Conservation (phyloP, 2,329 filamentous ascomycete species). For the Paracamarosporium sp. region DNA sequence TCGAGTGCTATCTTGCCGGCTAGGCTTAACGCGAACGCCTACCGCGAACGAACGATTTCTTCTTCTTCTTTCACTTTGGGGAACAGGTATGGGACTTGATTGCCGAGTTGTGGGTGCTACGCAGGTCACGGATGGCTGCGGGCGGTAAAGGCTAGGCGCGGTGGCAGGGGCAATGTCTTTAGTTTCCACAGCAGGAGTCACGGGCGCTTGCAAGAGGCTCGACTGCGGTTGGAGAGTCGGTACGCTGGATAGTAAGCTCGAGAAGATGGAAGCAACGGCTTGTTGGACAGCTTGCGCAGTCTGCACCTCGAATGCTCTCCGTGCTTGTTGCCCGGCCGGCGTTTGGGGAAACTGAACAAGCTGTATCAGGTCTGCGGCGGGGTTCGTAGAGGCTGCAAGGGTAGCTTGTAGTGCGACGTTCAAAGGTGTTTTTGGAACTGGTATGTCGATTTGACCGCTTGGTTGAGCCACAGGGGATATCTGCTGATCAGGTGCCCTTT, state of each 20-base stretch:
- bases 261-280: conserved; percentile 30
- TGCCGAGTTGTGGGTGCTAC: conserved; percentile 1
- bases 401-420: not conserved
- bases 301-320: conserved; percentile 32
- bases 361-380: conserved; percentile 27
- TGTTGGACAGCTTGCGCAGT: conserved; percentile 34
- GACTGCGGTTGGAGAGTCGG: conserved; percentile 12
- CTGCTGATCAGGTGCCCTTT: not conserved
- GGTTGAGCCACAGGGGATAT: not conserved
- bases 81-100: conserved; percentile 19
- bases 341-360: conserved; percentile 37
- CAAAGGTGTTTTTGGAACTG: not conserved
- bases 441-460: not conserved
- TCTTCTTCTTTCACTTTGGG: not conserved
- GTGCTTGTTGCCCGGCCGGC: conserved; percentile 35
- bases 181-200: conserved; percentile 9
- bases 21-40: not conserved
- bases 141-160: conserved; percentile 37
- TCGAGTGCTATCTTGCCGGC: not conserved
- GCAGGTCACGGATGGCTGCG: conserved; percentile 22
- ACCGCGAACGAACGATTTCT: conserved; percentile 6
- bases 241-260: conserved; percentile 18
- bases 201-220: conserved; percentile 7
- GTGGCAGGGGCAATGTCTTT: conserved; percentile 28
- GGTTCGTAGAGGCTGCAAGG: conserved; percentile 21